A percentile compares a stretch with the other conserved stretches of the same genome.
Evolutionary conservation across 805 yeast species (phyloP).

Genomic region (Candida orba): DNA sequence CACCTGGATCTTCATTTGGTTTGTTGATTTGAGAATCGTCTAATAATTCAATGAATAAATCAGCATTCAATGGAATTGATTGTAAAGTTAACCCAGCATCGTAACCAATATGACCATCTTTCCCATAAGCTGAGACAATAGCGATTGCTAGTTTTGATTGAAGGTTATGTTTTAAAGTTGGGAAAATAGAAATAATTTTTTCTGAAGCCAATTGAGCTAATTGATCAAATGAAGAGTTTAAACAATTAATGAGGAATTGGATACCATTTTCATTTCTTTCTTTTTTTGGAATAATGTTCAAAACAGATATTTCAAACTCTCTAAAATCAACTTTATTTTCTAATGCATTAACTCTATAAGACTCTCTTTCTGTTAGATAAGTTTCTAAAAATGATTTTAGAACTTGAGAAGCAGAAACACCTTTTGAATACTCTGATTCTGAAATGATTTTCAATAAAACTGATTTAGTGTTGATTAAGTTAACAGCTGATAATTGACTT

Average conservation of each 20-base stretch:
- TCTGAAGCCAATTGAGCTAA: constrained; percentile 42
- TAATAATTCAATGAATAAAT: constrained; percentile 52
- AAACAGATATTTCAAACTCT: constrained; percentile 49
- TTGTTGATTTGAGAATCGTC: constrained; percentile 51
- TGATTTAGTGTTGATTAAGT: constrained; percentile 50
- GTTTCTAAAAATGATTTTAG: constrained; percentile 37
- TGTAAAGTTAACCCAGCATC: constrained; percentile 50
- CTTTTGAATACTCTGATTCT: constrained; percentile 28
- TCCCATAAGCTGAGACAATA: constrained; percentile 48
- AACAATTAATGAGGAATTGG: constrained; percentile 49
- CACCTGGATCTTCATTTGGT: constrained; percentile 30
- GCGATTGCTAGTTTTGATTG: constrained; percentile 53
- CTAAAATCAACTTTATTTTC: constrained; percentile 43
- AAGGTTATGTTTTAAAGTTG: constrained; percentile 45
- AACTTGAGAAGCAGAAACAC: constrained; percentile 40
- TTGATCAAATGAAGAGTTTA: constrained; percentile 38
- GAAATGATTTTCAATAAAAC: constrained; percentile 41
- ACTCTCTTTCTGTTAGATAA: constrained; percentile 41
- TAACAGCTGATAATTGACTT: constrained; percentile 51
- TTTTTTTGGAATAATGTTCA: constrained; percentile 52
- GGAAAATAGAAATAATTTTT: constrained; percentile 51
- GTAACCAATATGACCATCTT: constrained; percentile 34
- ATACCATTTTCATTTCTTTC: constrained; percentile 53
- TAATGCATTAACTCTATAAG: constrained; percentile 37
- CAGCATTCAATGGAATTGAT: constrained; percentile 45